Conservation (phyloP, 352 stramenopile genomes). For the Globisporangium spiculum region DNA sequence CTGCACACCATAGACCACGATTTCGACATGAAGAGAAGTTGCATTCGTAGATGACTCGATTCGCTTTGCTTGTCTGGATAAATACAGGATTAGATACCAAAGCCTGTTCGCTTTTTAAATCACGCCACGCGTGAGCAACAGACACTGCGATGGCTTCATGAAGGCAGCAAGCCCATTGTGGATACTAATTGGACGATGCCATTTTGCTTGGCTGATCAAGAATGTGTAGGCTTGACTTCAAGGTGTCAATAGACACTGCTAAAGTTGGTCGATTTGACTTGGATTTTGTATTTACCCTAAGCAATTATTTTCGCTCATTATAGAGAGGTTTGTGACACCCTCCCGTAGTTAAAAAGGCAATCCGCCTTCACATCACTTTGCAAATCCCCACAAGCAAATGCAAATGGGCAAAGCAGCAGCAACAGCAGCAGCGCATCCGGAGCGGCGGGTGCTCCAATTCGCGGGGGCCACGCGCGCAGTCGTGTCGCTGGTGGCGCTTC, state of each 20-base stretch:
- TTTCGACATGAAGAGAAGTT: background rate
- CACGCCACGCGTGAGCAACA: too few species aligned
- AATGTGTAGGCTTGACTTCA: background rate
- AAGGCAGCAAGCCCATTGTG: too few species aligned
- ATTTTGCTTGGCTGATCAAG: background rate
- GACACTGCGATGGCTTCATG: too few species aligned
- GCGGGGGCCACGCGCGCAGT: slow-evolving; percentile 42
- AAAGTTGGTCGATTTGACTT: background rate
- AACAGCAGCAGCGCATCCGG: background rate
- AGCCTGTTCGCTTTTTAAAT: too few species aligned
- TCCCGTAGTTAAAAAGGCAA: background rate
- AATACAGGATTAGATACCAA: background rate
- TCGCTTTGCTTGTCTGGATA: background rate
- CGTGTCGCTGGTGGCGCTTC: slow-evolving; percentile 43
- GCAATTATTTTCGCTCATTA: background rate
- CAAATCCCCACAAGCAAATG: background rate
- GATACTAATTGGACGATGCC: background rate
- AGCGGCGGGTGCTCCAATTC: slow-evolving; percentile 42
- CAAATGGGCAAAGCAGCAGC: background rate
- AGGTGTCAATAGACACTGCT: background rate
- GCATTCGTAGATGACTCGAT: background rate
- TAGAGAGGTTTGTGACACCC: background rate
- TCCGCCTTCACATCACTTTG: background rate
- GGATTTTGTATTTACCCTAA: background rate
- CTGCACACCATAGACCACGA: background rate